phyloP scores from a whole-genome alignment of 805 yeast genomes.

The Wickerhamiella lipophila region DNA sequence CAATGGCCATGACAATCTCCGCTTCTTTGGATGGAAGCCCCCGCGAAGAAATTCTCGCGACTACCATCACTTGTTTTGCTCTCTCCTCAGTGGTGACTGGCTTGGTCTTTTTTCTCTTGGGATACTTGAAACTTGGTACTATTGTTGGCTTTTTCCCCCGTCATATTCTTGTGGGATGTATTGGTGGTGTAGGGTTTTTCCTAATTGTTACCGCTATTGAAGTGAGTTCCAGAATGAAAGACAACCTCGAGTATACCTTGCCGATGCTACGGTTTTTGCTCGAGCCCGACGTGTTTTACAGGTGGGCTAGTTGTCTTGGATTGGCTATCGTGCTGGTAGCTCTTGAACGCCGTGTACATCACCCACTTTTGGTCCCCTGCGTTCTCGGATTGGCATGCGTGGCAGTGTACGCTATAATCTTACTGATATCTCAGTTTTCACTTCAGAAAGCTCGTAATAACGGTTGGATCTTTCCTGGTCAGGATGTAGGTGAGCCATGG shows the following conservation, averaged over 20 bases:
- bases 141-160: conserved; percentile 92
- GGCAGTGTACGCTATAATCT: conserved; percentile 55
- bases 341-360: conserved; percentile 47
- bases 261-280: conserved; percentile 35
- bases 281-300: conserved; percentile 39
- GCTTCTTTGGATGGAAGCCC: conserved; percentile 39
- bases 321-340: conserved; percentile 49
- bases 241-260: conserved; percentile 52
- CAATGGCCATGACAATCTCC: conserved; percentile 73
- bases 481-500: conserved; percentile 66
- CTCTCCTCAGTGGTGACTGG: conserved; percentile 80
- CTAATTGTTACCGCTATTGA: conserved; percentile 81
- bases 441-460: conserved; percentile 46
- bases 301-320: conserved; percentile 59
- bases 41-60: conserved; percentile 48
- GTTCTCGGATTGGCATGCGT: conserved; percentile 63
- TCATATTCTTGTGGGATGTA: conserved; percentile 91
- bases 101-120: conserved; percentile 58
- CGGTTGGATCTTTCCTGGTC: conserved; percentile 79
- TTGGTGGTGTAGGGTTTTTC: conserved; percentile 97
- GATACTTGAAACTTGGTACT: conserved; percentile 68
- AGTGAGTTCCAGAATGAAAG: conserved; percentile 71
- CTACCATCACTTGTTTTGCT: conserved; percentile 79
- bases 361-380: conserved; percentile 67
- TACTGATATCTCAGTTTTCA: conserved; percentile 51